These are phyloP conservation scores for Pseudogymnoascus sp. DNA, from an alignment of 2,329 filamentous ascomycete species.

Conservation along the genomic window DNA sequence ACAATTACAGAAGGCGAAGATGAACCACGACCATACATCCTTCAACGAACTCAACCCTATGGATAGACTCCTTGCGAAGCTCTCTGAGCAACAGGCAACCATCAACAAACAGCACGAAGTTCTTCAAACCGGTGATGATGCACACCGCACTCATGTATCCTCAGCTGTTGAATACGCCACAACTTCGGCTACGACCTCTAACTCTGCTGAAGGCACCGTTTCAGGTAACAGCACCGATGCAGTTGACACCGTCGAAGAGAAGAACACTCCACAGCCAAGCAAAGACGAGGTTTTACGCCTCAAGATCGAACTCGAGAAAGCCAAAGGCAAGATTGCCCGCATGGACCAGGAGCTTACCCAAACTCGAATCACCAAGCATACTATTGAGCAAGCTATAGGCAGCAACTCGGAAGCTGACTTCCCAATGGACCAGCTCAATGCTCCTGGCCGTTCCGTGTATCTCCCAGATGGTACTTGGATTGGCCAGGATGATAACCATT, in stretches of 20 bases:
- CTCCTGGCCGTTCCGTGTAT: constrained; percentile 32
- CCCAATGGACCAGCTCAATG: constrained; percentile 22
- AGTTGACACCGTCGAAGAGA: constrained; percentile 43
- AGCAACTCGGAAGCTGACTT: constrained; percentile 39
- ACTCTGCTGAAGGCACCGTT: constrained; percentile 38
- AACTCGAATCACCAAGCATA: constrained; percentile 53
- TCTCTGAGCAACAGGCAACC: constrained; percentile 63
- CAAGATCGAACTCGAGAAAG: constrained; percentile 63
- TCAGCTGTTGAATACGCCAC: constrained; percentile 39
- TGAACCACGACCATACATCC: constrained; percentile 35
- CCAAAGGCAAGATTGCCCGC: constrained; percentile 61
- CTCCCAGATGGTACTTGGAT: constrained; percentile 44
- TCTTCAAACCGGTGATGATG: constrained; percentile 34
- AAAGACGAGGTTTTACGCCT: constrained; percentile 59
- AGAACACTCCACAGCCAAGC: constrained; percentile 21
- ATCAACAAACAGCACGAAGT: constrained; percentile 52
- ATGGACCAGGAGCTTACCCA: constrained; percentile 66
- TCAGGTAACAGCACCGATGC: constrained; percentile 45
- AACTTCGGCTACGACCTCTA: constrained; percentile 48
- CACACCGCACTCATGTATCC: constrained; percentile 16
- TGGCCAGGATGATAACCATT: constrained; percentile 45
- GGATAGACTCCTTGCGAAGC: constrained; percentile 66
- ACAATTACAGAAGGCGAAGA: constrained; percentile 41
- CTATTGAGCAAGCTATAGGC: constrained; percentile 48
- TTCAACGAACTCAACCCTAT: constrained; percentile 45